Evolutionary conservation across 495 filamentous ascomycete genomes (phyloP), one percentile per base, ranked within the genome.

Genomic region (Paragyromitra xinjiangensis): DNA sequence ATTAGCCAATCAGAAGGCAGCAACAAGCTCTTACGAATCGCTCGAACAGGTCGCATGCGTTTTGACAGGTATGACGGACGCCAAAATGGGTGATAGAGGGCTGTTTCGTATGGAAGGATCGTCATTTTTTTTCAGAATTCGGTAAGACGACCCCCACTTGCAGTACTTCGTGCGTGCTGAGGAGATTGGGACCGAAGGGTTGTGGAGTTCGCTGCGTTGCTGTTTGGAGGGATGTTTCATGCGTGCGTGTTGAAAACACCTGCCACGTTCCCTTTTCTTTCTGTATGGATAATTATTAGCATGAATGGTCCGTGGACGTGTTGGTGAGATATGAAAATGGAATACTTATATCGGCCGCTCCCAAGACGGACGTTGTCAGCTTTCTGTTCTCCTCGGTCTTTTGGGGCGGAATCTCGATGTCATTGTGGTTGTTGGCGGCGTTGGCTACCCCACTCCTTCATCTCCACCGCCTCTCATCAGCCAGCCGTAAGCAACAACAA

Each of bases 191-290:
- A 78, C 26, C 58, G 63, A 69, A 64, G 78, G 53, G 63, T 22
- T 22, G 53, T 69, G 69, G 63, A 64, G 50, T 80, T 79, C 75
- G 67, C 50, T 81, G 74, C 64, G 59, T 72, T 81, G 58, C 48
- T 78, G 77, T 79, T 79, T 66, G 62, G 67, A 79, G 74, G 66
- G 66, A 77, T 59, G 77, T 79, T 79, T 79, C 77, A 79, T 79
- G 51, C 77, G 75, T 70, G 56, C 65, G 75, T 73, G 62, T 71
- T 64, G 61, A 79, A 79, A 79, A 71, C 67, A 72, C 66, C 75
- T 79, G 77, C 77, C 77, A 79, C 77, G 77, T 79, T 78, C 77
- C 61, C 77, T 78, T 44, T 48, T 50, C 39, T 78, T 71, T 78
- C 75, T 79, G 74, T 78, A 78, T 78, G 73, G 75, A 66, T 78